Conservation (phyloP, 441 rosid species). For the Adansonia rubrostipa region DNA sequence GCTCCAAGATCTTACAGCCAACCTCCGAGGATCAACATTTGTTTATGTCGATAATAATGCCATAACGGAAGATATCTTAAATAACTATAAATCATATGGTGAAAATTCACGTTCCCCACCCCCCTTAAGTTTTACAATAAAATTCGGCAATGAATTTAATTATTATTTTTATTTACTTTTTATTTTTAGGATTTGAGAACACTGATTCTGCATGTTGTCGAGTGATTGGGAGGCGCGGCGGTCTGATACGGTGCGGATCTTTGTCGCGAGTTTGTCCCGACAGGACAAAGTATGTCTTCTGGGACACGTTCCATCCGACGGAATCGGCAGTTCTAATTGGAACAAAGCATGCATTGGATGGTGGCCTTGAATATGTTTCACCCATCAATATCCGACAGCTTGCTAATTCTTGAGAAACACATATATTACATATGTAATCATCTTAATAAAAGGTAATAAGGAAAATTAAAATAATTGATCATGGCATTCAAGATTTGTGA, state of each 20-base stretch:
- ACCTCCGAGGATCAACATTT: conserved; percentile 24
- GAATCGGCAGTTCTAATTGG: conserved; percentile 17
- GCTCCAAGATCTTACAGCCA: conserved; percentile 22
- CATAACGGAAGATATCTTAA: conserved; percentile 5
- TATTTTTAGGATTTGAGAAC: conserved; percentile 33
- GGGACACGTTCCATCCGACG: conserved; percentile 39
- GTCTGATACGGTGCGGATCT: conserved; percentile 1
- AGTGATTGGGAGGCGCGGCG: conserved; percentile 24
- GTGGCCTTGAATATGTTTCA: conserved; percentile 25
- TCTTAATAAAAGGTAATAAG: not conserved
- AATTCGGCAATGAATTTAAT: no score
- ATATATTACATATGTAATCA: not conserved
- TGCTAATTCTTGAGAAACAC: not conserved
- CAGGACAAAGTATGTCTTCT: conserved; percentile 32
- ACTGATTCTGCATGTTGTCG: conserved; percentile 30
- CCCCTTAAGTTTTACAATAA: no score
- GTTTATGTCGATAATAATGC: conserved; percentile 18
- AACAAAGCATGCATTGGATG: conserved; percentile 32
- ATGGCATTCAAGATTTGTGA: no score
- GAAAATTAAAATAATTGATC: no score
- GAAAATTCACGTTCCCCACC: not conserved
- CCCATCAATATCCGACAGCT: conserved; percentile 37
- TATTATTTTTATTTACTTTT: not conserved
- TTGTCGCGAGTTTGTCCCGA: conserved; percentile 24
- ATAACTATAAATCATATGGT: conserved; percentile 31